A percentile compares a stretch with the other conserved stretches of the same genome.
phyloP scores from a whole-genome alignment of 345 rosid genomes.

The Camelina laxa region DNA sequence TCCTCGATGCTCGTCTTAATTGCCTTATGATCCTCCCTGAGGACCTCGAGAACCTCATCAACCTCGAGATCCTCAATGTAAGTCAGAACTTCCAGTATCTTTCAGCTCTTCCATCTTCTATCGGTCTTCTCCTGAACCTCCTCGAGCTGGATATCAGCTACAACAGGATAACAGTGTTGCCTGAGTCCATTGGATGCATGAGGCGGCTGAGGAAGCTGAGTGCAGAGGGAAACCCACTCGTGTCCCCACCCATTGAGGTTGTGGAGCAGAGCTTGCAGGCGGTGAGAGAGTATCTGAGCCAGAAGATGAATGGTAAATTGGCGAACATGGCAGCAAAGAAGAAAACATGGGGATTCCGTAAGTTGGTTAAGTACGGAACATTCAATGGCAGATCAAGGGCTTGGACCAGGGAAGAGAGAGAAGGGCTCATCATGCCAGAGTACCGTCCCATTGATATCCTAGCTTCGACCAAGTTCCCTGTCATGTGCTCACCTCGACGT shows the following conservation, averaged over 20 bases:
- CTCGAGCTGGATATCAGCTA: slow-evolving; percentile 75
- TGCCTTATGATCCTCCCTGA: slow-evolving; percentile 68
- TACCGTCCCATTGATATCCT: slow-evolving; percentile 56
- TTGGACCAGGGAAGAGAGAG: slow-evolving; percentile 51
- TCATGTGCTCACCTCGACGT: slow-evolving; percentile 70
- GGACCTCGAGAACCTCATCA: slow-evolving; percentile 68
- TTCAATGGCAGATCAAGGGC: slow-evolving; percentile 51
- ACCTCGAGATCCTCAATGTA: slow-evolving; percentile 66
- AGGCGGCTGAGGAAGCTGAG: slow-evolving; percentile 65
- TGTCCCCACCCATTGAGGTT: slow-evolving; percentile 74
- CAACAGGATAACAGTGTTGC: slow-evolving; percentile 61
- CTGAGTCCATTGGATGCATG: slow-evolving; percentile 79
- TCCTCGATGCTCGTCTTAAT: slow-evolving; percentile 73
- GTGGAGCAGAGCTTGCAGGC: slow-evolving; percentile 60
- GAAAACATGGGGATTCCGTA: slow-evolving; percentile 70
- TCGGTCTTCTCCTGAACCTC: slow-evolving; percentile 75
- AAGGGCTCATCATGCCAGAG: slow-evolving; percentile 55
- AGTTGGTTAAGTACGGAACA: slow-evolving; percentile 64
- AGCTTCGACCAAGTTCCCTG: slow-evolving; percentile 62
- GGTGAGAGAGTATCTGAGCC: slow-evolving; percentile 70
- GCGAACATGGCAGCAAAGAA: slow-evolving; percentile 45
- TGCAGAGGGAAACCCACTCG: slow-evolving; percentile 83
- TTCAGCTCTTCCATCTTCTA: slow-evolving; percentile 57
- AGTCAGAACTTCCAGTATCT: slow-evolving; percentile 89
- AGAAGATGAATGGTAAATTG: slow-evolving; percentile 54